phyloP scores from a whole-genome alignment of 2,329 filamentous ascomycete species.

The Paraphaeosphaeria sporulosa region DNA sequence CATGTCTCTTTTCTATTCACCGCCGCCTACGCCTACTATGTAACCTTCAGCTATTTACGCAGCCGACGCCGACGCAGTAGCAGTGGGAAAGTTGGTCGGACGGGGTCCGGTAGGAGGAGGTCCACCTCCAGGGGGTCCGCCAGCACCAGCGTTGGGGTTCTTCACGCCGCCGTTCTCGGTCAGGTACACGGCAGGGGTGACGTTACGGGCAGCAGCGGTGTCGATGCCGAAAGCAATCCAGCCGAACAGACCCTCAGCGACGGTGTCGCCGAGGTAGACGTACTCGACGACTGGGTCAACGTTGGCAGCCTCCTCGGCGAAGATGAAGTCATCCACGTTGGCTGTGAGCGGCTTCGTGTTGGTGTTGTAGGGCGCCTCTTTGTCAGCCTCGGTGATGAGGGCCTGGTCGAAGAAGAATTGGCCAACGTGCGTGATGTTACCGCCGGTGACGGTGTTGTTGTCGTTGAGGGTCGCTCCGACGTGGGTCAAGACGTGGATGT shows the following conservation, averaged over 20 bases:
- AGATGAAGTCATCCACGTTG: constrained; percentile 61
- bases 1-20: neutral
- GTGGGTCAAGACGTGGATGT: constrained; percentile 53
- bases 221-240: constrained; percentile 47
- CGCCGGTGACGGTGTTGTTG: constrained; percentile 60
- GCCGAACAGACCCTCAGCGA: constrained; percentile 42
- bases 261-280: constrained; percentile 61
- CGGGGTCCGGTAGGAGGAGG: constrained; percentile 23
- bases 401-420: constrained; percentile 71
- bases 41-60: neutral
- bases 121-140: constrained; percentile 17
- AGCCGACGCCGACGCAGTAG: constrained; percentile 5
- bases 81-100: constrained; percentile 16
- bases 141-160: constrained; percentile 31
- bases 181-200: constrained; percentile 36
- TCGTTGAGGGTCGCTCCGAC: constrained; percentile 46
- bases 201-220: constrained; percentile 30
- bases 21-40: neutral
- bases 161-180: constrained; percentile 39
- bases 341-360: constrained; percentile 55
- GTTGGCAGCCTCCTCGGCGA: constrained; percentile 56
- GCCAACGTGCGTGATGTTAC: constrained; percentile 65
- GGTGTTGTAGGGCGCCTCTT: constrained; percentile 52
- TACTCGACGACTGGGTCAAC: constrained; percentile 67
- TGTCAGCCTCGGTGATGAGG: constrained; percentile 61